A percentile compares a stretch with the other conserved stretches of the same genome.
Conservation (phyloP, 176 grass and related monocot species). For the sorghum (Sorghum bicolor) region DNA sequence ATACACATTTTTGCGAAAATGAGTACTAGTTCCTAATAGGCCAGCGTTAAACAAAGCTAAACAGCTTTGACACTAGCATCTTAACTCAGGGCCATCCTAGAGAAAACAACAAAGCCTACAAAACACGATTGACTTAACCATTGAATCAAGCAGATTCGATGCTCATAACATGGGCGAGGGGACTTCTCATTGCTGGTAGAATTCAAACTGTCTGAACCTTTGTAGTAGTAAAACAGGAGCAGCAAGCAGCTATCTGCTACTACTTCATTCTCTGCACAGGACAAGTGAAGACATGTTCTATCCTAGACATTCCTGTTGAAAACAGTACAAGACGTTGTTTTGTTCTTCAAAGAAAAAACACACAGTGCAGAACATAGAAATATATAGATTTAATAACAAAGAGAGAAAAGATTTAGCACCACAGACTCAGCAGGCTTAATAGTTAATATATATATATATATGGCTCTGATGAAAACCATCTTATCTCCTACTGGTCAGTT, state of each 20-base stretch:
- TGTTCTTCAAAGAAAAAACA: neutral
- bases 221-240: neutral
- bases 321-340: neutral
- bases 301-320: slow-evolving; percentile 22
- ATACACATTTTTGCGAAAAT: too few relatives aligned
- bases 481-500: neutral
- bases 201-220: neutral
- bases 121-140: too few relatives aligned
- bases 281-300: slow-evolving; percentile 3
- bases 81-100: too few relatives aligned
- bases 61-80: too few relatives aligned
- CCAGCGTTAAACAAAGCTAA: too few relatives aligned
- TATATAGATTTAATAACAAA: neutral
- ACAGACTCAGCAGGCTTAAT: neutral
- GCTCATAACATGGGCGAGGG: too few relatives aligned
- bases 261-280: neutral
- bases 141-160: too few relatives aligned
- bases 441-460: neutral
- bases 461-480: neutral
- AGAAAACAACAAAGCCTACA: too few relatives aligned
- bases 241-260: neutral
- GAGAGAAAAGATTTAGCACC: neutral
- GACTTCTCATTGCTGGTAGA: neutral
- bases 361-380: neutral
- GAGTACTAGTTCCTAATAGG: too few relatives aligned